Evolutionary conservation across 257 asterid genomes (phyloP), one percentile per base, ranked within the genome.

Genomic region (Gentiana macrophylla): DNA sequence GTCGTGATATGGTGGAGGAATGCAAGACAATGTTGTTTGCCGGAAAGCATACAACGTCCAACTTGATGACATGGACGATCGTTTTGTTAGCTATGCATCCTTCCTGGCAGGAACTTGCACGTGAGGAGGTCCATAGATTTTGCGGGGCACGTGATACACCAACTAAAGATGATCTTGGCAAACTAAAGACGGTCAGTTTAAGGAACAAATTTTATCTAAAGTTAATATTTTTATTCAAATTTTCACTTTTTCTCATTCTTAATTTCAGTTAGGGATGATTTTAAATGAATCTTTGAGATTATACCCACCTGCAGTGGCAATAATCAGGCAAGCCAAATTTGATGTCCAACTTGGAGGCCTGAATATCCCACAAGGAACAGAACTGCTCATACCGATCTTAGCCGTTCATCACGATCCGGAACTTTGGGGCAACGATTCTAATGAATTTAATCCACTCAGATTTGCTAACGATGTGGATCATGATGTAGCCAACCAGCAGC

Each of bases 61-160:
- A 80, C 43, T 64, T 91, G 81, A 80, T 91, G 58, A 84, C 96
- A 51, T 91, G 98, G 98, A 87, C 96, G 50, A 78, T 90, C 52
- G 72, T 87, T 49, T 75, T 91, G 37, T 72, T 91, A 12, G 92
- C 95, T 77, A 91, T 91, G 95, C 87, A 91, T 70, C 94, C 95
- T 53, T 77, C 70, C 13, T 91, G 98, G 98, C 98, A 91, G 72
- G 85, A 84, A 47, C 87, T 79, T 84, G 98, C 96, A 84, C 98
- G 98, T 78, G 95, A 87, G 77, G 98, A 91, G 74, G 96, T 84
- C 62, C 67, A 84, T 37, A 70, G 82, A 55, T 83, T 87, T 50
- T 91, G 95, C 59, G 95, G 95, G 8, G 55, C 95, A 84, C 93
- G 84, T 81, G 86, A 83, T 71, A 59, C 73, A 60, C 96, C 95